Evolutionary conservation across 768 basidiomycete genomes (phyloP).

Genomic region (Lepiota brunneoincarnata): DNA sequence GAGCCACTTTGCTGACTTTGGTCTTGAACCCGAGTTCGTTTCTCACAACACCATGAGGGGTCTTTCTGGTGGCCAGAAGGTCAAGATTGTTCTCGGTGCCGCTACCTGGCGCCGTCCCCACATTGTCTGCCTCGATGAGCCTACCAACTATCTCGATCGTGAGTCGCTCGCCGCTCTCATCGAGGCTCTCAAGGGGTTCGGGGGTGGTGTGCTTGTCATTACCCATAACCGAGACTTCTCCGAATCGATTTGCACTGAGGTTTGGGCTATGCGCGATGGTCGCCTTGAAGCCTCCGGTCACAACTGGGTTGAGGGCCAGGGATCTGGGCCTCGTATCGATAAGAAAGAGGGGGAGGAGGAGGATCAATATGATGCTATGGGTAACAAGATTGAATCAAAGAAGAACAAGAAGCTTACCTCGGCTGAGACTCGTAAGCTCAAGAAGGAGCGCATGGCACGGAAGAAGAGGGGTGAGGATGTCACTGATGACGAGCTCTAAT

Average conservation of each 20-base stretch:
- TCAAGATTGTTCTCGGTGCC: slow-evolving; percentile 98
- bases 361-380: slow-evolving; percentile 93
- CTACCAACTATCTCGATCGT: slow-evolving; percentile 99
- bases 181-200: slow-evolving; percentile 95
- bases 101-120: slow-evolving; percentile 99
- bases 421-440: slow-evolving; percentile 81
- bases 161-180: slow-evolving; percentile 99
- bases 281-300: slow-evolving; percentile 94
- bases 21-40: slow-evolving; percentile 98
- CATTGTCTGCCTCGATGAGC: slow-evolving; percentile 95
- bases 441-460: slow-evolving; percentile 95
- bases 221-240: slow-evolving; percentile 99
- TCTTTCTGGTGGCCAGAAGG: slow-evolving; percentile 98
- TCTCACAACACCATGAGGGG: slow-evolving; percentile 99
- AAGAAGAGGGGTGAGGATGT: slow-evolving; percentile 85
- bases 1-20: slow-evolving; percentile 99
- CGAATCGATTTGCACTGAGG: slow-evolving; percentile 95
- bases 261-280: slow-evolving; percentile 99
- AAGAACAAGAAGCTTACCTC: slow-evolving; percentile 87
- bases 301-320: slow-evolving; percentile 99
- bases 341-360: slow-evolving; percentile 91
- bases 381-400: slow-evolving; percentile 88
- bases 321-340: slow-evolving; percentile 92
- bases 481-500: slow-evolving; percentile 62
- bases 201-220: slow-evolving; percentile 97